Evolutionary conservation across 306 rosid genomes (phyloP).

Genomic region (Crotalaria pallida): DNA sequence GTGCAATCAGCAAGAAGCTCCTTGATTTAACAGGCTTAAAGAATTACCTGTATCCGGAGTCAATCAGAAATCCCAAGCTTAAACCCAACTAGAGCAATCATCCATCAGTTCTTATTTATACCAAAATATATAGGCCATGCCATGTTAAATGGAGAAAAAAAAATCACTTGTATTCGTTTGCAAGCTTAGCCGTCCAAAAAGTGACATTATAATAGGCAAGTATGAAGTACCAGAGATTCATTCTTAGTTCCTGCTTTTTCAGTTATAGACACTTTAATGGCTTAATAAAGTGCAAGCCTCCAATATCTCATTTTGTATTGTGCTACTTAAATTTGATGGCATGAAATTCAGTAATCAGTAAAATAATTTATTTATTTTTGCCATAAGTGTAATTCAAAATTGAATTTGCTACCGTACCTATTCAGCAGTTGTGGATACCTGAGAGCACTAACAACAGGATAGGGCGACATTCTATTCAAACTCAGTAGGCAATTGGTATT

Average conservation of each 20-base stretch:
- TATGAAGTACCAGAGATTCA: not conserved
- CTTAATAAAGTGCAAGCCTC: too few relatives aligned
- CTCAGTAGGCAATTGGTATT: too few relatives aligned
- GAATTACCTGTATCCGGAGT: slow-evolving; percentile 31
- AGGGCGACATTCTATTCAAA: too few relatives aligned
- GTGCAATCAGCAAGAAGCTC: slow-evolving; percentile 49
- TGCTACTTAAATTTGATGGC: too few relatives aligned
- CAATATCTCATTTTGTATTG: too few relatives aligned
- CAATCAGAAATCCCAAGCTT: slow-evolving; percentile 26
- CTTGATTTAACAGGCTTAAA: slow-evolving; percentile 35
- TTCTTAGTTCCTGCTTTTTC: not conserved
- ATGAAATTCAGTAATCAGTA: too few relatives aligned
- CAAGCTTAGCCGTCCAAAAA: not conserved
- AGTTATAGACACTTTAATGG: not conserved
- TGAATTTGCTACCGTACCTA: not conserved
- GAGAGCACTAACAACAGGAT: too few relatives aligned
- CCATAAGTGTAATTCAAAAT: not conserved
- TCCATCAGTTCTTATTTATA: not conserved
- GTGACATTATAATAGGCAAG: not conserved
- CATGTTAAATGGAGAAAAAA: not conserved
- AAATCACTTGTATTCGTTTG: not conserved
- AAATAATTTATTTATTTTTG: not conserved
- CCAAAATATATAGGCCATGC: not conserved
- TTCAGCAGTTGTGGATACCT: not conserved
- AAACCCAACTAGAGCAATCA: slow-evolving; percentile 6